Evolutionary conservation across 768 basidiomycete genomes (phyloP).

Genomic region (Tricholoma terreum): DNA sequence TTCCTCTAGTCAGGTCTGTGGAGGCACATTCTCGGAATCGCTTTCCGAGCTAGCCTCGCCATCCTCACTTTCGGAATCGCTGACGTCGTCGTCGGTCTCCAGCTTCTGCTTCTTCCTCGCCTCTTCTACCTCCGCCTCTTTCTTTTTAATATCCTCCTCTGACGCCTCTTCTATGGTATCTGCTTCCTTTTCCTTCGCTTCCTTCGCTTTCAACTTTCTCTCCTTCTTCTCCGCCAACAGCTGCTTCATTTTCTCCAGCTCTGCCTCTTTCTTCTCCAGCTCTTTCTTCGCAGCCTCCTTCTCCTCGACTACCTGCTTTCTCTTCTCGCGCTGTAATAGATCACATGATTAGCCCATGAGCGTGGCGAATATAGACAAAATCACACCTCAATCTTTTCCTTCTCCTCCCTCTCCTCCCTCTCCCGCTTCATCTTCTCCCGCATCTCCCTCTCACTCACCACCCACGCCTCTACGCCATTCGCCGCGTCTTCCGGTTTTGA

Average conservation of each 20-base stretch:
- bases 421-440: constrained; percentile 70
- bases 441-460: constrained; percentile 70
- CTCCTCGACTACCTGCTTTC: constrained; percentile 50
- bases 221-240: constrained; percentile 53
- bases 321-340: constrained; percentile 44
- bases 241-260: constrained; percentile 51
- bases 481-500: constrained; percentile 77
- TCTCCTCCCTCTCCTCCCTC: constrained; percentile 65
- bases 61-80: constrained; percentile 33
- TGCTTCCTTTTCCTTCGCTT: constrained; percentile 39
- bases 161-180: constrained; percentile 22
- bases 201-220: constrained; percentile 40
- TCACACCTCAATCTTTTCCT: constrained; percentile 66
- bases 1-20: constrained; percentile 21
- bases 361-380: constrained; percentile 5
- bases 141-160: constrained; percentile 22
- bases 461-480: constrained; percentile 65
- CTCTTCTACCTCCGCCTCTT: constrained; percentile 23
- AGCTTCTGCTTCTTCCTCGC: constrained; percentile 20
- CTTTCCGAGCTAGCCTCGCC: constrained; percentile 34
- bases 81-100: constrained; percentile 25
- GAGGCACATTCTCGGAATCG: constrained; percentile 39
- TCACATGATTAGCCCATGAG: constrained; percentile 1
- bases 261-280: constrained; percentile 62
- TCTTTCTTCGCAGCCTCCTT: constrained; percentile 61